Conservation (phyloP, 2,329 filamentous ascomycete species). For the Diaporthe helianthi region DNA sequence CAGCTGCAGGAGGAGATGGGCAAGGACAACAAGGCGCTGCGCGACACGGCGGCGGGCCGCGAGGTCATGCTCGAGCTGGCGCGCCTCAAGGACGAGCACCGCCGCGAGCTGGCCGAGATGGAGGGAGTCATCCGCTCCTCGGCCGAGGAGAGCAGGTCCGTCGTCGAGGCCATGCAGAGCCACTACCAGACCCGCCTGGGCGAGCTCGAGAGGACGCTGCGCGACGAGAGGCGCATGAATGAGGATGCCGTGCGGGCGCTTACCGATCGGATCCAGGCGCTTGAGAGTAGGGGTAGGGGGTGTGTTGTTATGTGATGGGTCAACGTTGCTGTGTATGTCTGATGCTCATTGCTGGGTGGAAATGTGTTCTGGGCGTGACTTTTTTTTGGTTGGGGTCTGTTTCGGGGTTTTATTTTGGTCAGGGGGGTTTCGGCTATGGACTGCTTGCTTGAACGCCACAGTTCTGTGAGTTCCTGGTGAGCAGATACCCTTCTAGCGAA, state of each 20-base stretch:
- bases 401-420: too few relatives aligned
- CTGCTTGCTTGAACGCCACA: too few relatives aligned
- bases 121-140: constrained; percentile 50
- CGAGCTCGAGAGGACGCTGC: constrained; percentile 39
- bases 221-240: constrained; percentile 41
- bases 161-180: constrained; percentile 39
- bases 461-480: too few relatives aligned
- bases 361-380: too few relatives aligned
- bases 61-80: constrained; percentile 65
- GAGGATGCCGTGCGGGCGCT: constrained; percentile 39
- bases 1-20: constrained; percentile 72
- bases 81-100: constrained; percentile 60
- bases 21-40: constrained; percentile 62
- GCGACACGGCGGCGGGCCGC: constrained; percentile 52
- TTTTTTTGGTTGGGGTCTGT: too few relatives aligned
- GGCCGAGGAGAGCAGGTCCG: constrained; percentile 39
- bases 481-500: too few relatives aligned
- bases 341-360: too few relatives aligned
- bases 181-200: constrained; percentile 39
- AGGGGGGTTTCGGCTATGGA: too few relatives aligned
- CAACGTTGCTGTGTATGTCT: too few relatives aligned
- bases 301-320: constrained; percentile 40
- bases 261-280: constrained; percentile 37
- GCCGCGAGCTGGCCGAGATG: constrained; percentile 65
- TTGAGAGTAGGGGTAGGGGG: constrained; percentile 37